phyloP scores from a whole-genome alignment of 805 yeast genomes.

The Starmerella floris region DNA sequence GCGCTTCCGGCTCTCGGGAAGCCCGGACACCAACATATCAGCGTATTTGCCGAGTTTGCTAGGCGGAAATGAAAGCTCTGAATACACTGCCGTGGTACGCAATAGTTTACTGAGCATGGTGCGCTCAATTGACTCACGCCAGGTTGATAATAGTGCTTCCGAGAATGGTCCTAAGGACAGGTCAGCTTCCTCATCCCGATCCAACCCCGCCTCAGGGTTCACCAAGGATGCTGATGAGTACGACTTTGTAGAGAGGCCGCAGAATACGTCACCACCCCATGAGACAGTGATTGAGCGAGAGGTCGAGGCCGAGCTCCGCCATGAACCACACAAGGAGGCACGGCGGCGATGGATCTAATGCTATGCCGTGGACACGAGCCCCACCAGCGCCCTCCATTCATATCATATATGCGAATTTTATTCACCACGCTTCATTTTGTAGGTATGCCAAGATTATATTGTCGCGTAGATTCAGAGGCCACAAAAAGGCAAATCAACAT shows the following conservation, averaged over 20 bases:
- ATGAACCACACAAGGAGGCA: neutral
- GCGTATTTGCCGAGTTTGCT: slow-evolving; percentile 15
- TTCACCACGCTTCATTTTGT: too few species aligned
- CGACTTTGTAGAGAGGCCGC: slow-evolving; percentile 15
- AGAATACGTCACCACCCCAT: slow-evolving; percentile 6
- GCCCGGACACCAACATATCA: slow-evolving; percentile 17
- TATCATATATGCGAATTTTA: too few species aligned
- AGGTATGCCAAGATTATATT: too few species aligned
- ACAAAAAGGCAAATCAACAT: too few species aligned
- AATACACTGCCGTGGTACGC: slow-evolving; percentile 9
- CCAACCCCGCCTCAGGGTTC: neutral
- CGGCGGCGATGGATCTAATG: slow-evolving; percentile 2
- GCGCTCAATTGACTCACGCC: slow-evolving; percentile 10
- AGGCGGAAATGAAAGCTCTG: slow-evolving; percentile 2
- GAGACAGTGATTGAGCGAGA: slow-evolving; percentile 17
- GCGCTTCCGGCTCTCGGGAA: slow-evolving; percentile 22
- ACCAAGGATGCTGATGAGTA: slow-evolving; percentile 10
- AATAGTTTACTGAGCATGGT: slow-evolving; percentile 13
- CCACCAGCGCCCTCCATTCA: too few species aligned
- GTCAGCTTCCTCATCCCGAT: neutral
- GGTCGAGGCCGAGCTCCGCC: slow-evolving; percentile 5
- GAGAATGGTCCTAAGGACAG: neutral
- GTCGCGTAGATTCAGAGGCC: too few species aligned
- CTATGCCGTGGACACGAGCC: too few species aligned
- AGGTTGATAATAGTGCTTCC: neutral